A percentile compares a stretch with the other conserved stretches of the same genome.
phyloP scores from a whole-genome alignment of 768 basidiomycete genomes.

The Lactarius sp. region DNA sequence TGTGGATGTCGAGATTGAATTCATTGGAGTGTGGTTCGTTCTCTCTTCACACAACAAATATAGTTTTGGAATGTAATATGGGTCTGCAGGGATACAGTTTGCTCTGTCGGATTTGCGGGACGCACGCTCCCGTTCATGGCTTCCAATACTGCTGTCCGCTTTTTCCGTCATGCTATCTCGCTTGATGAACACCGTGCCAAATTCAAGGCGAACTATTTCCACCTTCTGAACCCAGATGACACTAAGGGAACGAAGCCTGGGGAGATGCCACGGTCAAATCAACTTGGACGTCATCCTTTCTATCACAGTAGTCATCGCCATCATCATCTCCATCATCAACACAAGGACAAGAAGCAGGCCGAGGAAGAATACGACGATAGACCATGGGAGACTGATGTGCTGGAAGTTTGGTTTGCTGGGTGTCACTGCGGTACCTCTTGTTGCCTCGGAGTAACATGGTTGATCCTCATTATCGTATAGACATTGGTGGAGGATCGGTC shows the following conservation, averaged over 20 bases:
- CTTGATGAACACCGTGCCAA: conserved; percentile 65
- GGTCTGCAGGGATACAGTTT: conserved; percentile 60
- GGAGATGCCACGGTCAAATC: conserved; percentile 41
- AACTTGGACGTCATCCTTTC: conserved; percentile 23
- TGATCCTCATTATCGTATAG: conserved; percentile 33
- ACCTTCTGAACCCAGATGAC: conserved; percentile 34
- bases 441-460: neutral
- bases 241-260: conserved; percentile 44
- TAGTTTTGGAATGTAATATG: conserved; percentile 8
- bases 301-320: neutral
- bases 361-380: conserved; percentile 40
- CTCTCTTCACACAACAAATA: neutral
- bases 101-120: conserved; percentile 63
- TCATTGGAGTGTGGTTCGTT: conserved; percentile 66
- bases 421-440: conserved; percentile 56
- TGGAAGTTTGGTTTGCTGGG: conserved; percentile 80
- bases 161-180: conserved; percentile 67
- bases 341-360: conserved; percentile 33
- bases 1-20: conserved; percentile 67
- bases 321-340: neutral
- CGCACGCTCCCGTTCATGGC: conserved; percentile 61
- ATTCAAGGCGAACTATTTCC: conserved; percentile 38
- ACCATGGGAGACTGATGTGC: conserved; percentile 46
- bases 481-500: conserved; percentile 72
- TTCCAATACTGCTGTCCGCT: conserved; percentile 53